These are phyloP conservation scores for Mycena olivaceomarginata DNA, from an alignment of 768 basidiomycete genomes.

Conservation along the genomic window DNA sequence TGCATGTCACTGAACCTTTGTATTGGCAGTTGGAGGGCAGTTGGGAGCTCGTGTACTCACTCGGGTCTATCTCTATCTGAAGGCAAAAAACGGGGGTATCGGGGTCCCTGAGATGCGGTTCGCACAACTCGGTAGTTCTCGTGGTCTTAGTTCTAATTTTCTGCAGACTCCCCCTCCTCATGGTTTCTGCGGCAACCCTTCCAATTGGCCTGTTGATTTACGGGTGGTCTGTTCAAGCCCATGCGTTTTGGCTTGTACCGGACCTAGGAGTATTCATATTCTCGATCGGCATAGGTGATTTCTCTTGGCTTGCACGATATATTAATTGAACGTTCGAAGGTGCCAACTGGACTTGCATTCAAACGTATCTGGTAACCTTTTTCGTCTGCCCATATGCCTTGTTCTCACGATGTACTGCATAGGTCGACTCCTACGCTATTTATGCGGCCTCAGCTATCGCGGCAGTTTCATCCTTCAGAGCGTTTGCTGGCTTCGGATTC, in stretches of 20 bases:
- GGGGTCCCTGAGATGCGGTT: slow-evolving; percentile 75
- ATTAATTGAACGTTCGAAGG: slow-evolving; percentile 54
- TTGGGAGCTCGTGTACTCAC: slow-evolving; percentile 67
- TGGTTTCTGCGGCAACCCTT: too few relatives aligned
- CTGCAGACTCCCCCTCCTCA: slow-evolving; percentile 43
- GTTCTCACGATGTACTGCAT: slow-evolving; percentile 53
- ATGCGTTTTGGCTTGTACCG: slow-evolving; percentile 75
- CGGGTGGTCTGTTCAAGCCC: slow-evolving; percentile 48
- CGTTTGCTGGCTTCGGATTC: slow-evolving; percentile 77
- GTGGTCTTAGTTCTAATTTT: slow-evolving; percentile 43
- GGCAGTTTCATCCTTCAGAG: slow-evolving; percentile 69
- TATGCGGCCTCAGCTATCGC: slow-evolving; percentile 78
- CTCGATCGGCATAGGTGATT: slow-evolving; percentile 68
- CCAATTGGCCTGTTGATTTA: too few relatives aligned
- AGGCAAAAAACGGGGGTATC: slow-evolving; percentile 67
- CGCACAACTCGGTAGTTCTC: neutral
- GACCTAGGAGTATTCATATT: slow-evolving; percentile 66
- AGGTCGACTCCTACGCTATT: slow-evolving; percentile 91
- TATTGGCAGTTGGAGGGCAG: slow-evolving; percentile 58
- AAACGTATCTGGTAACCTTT: slow-evolving; percentile 73
- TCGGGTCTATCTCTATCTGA: slow-evolving; percentile 65
- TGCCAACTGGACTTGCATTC: slow-evolving; percentile 67
- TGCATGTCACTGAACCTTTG: neutral
- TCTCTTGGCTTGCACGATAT: slow-evolving; percentile 62
- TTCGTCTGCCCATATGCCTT: slow-evolving; percentile 45